Conservation (phyloP, 495 filamentous ascomycete genomes). For the Aspergillus ostianus region DNA sequence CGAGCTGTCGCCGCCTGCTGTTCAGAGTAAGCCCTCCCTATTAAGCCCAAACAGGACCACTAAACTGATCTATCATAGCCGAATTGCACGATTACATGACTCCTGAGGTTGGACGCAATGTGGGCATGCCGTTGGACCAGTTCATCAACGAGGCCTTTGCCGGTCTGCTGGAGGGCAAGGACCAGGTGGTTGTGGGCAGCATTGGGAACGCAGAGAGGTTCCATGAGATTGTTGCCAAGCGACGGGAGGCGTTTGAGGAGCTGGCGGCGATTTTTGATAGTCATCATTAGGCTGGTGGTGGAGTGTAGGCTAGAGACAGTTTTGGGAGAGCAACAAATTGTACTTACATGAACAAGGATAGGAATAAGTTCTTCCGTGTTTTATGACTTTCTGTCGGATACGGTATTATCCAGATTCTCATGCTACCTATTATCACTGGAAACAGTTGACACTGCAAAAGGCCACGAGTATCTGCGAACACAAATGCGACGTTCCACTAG, state of each 20-base stretch:
- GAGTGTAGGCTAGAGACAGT: too few species aligned
- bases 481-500: too few species aligned
- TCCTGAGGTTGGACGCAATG: conserved; percentile 33
- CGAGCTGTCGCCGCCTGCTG: conserved; percentile 65
- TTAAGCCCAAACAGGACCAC: neutral
- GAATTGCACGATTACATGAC: conserved; percentile 45
- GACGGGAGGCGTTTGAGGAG: conserved; percentile 30
- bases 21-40: conserved; percentile 49
- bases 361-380: too few species aligned
- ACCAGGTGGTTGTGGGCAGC: conserved; percentile 36
- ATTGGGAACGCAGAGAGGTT: conserved; percentile 32
- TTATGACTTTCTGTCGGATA: too few species aligned
- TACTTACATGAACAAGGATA: too few species aligned
- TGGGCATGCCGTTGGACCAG: conserved; percentile 61
- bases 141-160: conserved; percentile 58
- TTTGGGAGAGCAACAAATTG: too few species aligned
- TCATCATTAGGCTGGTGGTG: neutral
- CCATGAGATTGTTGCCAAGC: conserved; percentile 33
- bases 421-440: too few species aligned
- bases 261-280: conserved; percentile 25
- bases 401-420: too few species aligned
- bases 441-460: too few species aligned
- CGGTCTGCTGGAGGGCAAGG: conserved; percentile 49
- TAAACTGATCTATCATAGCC: conserved; percentile 16
- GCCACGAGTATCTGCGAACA: too few species aligned